phyloP scores from a whole-genome alignment of 306 rosid genomes.

The Cucurbita ficifolia region DNA sequence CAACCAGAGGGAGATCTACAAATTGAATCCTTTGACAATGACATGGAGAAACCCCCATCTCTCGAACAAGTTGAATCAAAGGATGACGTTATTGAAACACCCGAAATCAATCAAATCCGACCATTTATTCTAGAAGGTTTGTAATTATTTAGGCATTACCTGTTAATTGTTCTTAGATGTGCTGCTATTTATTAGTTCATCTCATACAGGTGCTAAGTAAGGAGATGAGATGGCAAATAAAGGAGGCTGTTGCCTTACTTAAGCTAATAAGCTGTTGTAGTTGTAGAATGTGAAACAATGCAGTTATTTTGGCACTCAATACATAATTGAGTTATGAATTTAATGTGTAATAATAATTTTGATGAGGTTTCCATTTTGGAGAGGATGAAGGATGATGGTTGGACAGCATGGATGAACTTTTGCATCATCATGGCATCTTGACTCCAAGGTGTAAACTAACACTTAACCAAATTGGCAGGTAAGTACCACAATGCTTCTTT shows the following conservation, averaged over 20 bases:
- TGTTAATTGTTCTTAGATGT: conserved; percentile 45
- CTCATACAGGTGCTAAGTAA: conserved; percentile 79
- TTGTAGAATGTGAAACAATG: conserved; percentile 12
- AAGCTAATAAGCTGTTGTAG: conserved; percentile 23
- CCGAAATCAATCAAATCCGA: conserved; percentile 42
- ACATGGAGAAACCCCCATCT: conserved; percentile 19
- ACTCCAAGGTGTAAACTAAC: background rate
- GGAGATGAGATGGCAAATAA: conserved; percentile 34
- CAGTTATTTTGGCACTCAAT: background rate
- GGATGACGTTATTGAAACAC: conserved; percentile 25
- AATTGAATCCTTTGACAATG: conserved; percentile 21
- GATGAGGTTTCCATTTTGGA: background rate
- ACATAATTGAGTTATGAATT: conserved; percentile 5
- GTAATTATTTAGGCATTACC: conserved; percentile 50
- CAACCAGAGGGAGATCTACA: conserved; percentile 6
- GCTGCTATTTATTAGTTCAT: conserved; percentile 43
- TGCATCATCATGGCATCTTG: background rate
- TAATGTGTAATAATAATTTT: background rate
- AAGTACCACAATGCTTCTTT: background rate
- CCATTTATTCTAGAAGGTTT: conserved; percentile 83
- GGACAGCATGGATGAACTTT: background rate
- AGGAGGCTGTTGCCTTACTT: conserved; percentile 32
- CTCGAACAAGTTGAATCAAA: conserved; percentile 25
- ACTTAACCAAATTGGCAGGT: background rate
- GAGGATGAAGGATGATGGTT: background rate